Conservation (phyloP, 176 grass and related monocot species). For the Zea luxurians region DNA sequence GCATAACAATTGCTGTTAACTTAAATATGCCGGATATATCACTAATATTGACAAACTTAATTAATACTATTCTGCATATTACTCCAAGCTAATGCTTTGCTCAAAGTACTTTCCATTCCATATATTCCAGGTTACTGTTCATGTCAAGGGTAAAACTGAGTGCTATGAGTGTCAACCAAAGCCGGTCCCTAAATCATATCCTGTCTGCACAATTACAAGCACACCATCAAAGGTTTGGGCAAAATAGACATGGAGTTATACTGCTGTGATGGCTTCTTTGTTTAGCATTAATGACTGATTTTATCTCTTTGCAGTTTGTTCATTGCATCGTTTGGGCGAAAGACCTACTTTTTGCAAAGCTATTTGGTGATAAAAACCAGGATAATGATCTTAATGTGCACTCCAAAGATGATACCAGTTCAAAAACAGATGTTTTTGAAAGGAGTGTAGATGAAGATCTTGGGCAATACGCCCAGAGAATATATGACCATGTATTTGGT, state of each 20-base stretch:
- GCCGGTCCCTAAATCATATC: conserved; percentile 85
- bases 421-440: conserved; percentile 71
- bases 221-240: conserved; percentile 76
- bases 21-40: neutral
- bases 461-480: conserved; percentile 70
- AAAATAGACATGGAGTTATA: neutral
- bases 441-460: conserved; percentile 58
- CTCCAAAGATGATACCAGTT: conserved; percentile 57
- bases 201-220: conserved; percentile 98
- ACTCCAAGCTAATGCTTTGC: neutral
- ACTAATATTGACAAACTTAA: conserved; percentile 1
- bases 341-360: conserved; percentile 95
- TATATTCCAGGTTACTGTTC: conserved; percentile 84
- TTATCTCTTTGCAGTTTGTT: conserved; percentile 63
- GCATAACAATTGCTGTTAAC: neutral
- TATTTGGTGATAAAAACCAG: conserved; percentile 94
- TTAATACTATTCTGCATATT: neutral
- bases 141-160: conserved; percentile 95
- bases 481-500: conserved; percentile 96
- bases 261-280: neutral
- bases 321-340: conserved; percentile 99
- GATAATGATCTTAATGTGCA: conserved; percentile 95
- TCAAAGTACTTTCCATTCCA: conserved; percentile 30
- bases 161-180: conserved; percentile 99
- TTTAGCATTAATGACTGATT: conserved; percentile 5